These are phyloP conservation scores for Boletus vinaceobasis DNA, from an alignment of 768 basidiomycete species.

Conservation along the genomic window DNA sequence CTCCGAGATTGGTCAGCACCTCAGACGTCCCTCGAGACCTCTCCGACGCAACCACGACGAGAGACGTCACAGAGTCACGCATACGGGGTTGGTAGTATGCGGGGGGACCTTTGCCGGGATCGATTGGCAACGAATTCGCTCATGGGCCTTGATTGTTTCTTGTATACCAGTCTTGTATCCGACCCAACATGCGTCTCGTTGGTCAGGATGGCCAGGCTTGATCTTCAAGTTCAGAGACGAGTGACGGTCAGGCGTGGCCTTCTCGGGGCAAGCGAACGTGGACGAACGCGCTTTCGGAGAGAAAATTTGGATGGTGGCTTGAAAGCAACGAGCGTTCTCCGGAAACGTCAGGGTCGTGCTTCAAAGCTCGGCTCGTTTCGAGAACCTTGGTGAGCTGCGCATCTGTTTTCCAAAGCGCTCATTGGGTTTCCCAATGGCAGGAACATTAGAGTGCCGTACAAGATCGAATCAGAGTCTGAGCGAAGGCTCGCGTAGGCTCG, in stretches of 20 bases:
- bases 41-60: not conserved
- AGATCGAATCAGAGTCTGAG: no score
- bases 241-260: constrained; percentile 6
- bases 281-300: constrained; percentile 1
- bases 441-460: no score
- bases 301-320: not conserved
- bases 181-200: constrained; percentile 10
- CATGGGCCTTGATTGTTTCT: constrained; percentile 13
- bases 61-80: not conserved
- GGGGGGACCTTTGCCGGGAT: constrained; percentile 5
- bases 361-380: no score
- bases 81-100: no score
- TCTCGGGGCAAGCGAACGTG: constrained; percentile 11
- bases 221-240: constrained; percentile 7
- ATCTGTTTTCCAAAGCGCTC: no score
- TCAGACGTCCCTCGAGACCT: constrained; percentile 4
- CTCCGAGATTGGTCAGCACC: constrained; percentile 4
- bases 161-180: constrained; percentile 6
- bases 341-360: no score
- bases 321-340: no score
- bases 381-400: no score
- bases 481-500: no score
- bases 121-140: constrained; percentile 4
- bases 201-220: constrained; percentile 14
- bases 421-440: no score